Base-by-base conservation (phyloP, 768 basidiomycete species). In the Neoboletus subvelutipes region DNA sequence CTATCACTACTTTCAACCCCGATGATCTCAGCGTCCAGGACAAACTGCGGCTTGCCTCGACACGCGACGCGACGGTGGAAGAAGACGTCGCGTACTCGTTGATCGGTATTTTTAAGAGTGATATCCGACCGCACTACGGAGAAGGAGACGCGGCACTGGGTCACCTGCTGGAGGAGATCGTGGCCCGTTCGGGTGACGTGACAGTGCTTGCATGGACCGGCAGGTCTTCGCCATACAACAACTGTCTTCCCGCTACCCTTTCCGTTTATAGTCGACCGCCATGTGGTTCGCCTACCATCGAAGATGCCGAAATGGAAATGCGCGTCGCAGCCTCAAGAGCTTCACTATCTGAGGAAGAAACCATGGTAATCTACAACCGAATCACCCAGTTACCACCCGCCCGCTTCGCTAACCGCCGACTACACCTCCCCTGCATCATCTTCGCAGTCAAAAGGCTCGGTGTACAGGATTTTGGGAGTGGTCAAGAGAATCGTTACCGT, bases 71-170 rank as follows among this genome's bases (percentile, higher is more conserved):
- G 18, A 50, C 28, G 2, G 17, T 37, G 12, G 54, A 53, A 5
- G 60, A 60, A 41, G 54, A 61, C 1, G 18, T 61, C 15, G 58
- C 58, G 5, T 61, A 52, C 24, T 60, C 52, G 4, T 36, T 61
- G 34, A 60, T 61, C 11, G 58, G 60, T 7, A 55, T 60, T 29
- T 61, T 61, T 51, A 50, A 42, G 2, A 61, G 51, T 29, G 59
- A 62, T 17, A 31, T 56, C 17, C 24, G 6, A 8, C 53, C 52
- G 3, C 37, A 28, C 7, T 59, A 59, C 6, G 59, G 57, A 13
- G 52, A 49, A n/a, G 49, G 59, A 9, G 29, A 45, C n/a, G 42
- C 31, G 0, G 54, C 58, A 0, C 26, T 60, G 6, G 60, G 53
- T 5, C 60, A 48, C 17, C 46, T 61, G 5, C 26, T 60, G 11